Evolutionary conservation across 2,329 filamentous ascomycete genomes (phyloP), one percentile per base, ranked within the genome.

Genomic region (Tolypocladium sp.): DNA sequence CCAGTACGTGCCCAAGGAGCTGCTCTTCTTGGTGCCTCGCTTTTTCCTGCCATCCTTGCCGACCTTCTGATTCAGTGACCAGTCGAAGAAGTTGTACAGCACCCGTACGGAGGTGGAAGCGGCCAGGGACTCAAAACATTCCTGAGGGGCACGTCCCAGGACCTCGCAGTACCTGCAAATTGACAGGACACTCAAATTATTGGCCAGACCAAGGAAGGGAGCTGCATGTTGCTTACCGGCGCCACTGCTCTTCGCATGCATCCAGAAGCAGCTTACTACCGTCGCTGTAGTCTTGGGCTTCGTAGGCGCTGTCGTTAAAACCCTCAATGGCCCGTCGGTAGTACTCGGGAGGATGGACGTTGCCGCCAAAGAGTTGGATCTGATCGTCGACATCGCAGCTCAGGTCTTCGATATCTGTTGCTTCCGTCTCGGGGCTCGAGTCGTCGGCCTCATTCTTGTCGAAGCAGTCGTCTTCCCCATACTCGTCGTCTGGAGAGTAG

Each of bases 131-230:
- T 33, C 30, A 33, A 33, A 33, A 33, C 30, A 33, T 33, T 33
- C 30, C 30, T 33, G 30, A 33, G 30, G 30, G 30, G 30, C 30
- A 33, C 30, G 30, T 33, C 30, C 30, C 30, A 33, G 30, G 30
- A 33, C 30, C 30, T 52, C 63, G 59, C 56, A 68, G 70, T 38
- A 65, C 59, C 56, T 71, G 13, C 8, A 67, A n/a, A 56, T 59
- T 17, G 15, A 27, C 15, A 35, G 10, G 10, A 35, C 10, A 35
- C 33, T 57, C 12, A 20, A n/a, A 46, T 30, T n/a, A 57, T 42
- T 57, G 5, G 37, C 40, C n/a, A 20, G 10, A 35, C 33, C n/a
- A 27, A 60, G 53, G 53, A 44, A 54, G 52, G 57, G 51, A 35
- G 41, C 59, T 46, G 59, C 57, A n/a, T 58, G 10, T 35, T 35